A percentile compares a stretch with the other conserved stretches of the same genome.
phyloP scores from a whole-genome alignment of 257 asterid species.

The Penstemon eatonii region DNA sequence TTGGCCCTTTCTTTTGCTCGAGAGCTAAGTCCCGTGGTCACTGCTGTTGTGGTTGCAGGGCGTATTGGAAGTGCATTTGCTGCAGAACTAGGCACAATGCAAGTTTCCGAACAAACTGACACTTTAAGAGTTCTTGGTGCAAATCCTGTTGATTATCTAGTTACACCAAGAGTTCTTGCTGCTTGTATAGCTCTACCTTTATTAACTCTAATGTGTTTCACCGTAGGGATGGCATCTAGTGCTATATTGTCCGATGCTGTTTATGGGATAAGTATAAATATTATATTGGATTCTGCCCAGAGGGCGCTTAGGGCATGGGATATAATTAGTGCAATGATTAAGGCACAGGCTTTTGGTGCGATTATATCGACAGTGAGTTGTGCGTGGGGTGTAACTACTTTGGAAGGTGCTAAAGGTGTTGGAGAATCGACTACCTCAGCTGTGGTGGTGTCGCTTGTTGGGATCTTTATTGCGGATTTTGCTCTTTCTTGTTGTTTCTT shows the following conservation, averaged over 20 bases:
- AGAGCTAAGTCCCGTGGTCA: slow-evolving; percentile 92
- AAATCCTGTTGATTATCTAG: slow-evolving; percentile 82
- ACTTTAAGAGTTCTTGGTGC: slow-evolving; percentile 89
- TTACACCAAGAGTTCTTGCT: slow-evolving; percentile 89
- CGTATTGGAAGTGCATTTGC: slow-evolving; percentile 96
- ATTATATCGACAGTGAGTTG: slow-evolving; percentile 91
- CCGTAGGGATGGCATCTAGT: slow-evolving; percentile 89
- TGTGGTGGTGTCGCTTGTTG: slow-evolving; percentile 87
- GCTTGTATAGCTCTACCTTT: slow-evolving; percentile 75
- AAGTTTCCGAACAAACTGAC: slow-evolving; percentile 96
- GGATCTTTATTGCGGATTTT: slow-evolving; percentile 86
- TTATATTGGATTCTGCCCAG: slow-evolving; percentile 83
- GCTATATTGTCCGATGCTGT: slow-evolving; percentile 77
- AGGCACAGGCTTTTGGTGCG: slow-evolving; percentile 79
- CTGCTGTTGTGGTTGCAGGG: slow-evolving; percentile 89
- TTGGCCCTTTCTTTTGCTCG: slow-evolving; percentile 85
- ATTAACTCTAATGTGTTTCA: slow-evolving; percentile 80
- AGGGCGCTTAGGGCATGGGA: slow-evolving; percentile 89
- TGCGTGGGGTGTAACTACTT: slow-evolving; percentile 95
- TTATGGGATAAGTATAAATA: slow-evolving; percentile 83
- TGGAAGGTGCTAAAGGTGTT: slow-evolving; percentile 96
- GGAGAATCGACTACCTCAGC: slow-evolving; percentile 98
- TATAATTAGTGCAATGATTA: slow-evolving; percentile 85
- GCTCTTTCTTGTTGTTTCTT: slow-evolving; percentile 84
- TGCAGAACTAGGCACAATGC: slow-evolving; percentile 97